phyloP scores from a whole-genome alignment of 1,139 yeast species.

The Schizosaccharomyces versatilis region DNA sequence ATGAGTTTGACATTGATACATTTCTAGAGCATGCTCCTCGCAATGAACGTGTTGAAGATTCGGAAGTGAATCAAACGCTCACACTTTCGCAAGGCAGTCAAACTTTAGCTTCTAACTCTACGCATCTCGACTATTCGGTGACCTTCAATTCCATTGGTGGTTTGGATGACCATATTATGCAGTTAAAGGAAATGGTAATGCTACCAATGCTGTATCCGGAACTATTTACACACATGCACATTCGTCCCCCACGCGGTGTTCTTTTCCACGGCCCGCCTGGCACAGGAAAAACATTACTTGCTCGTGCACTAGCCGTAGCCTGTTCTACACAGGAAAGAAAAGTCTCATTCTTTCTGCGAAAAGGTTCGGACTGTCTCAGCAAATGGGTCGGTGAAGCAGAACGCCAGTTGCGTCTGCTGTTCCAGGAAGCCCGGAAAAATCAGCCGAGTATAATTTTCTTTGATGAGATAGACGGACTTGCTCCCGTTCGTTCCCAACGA shows the following conservation, averaged over 20 bases:
- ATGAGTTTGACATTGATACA: no score
- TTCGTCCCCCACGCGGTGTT: slow-evolving; percentile 97
- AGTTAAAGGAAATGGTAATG: slow-evolving; percentile 91
- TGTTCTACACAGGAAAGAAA: slow-evolving; percentile 63
- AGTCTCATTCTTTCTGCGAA: slow-evolving; percentile 90
- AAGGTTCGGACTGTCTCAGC: slow-evolving; percentile 91
- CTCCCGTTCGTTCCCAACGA: slow-evolving; percentile 89
- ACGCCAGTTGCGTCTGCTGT: slow-evolving; percentile 65
- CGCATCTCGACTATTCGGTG: no score
- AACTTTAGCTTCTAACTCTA: no score
- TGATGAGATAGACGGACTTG: slow-evolving; percentile 94
- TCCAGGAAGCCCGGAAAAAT: slow-evolving; percentile 87
- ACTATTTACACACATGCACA: slow-evolving; percentile 66
- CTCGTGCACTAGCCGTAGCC: slow-evolving; percentile 87
- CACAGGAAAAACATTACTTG: slow-evolving; percentile 96
- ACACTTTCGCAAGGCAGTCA: no score
- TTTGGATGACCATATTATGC: slow-evolving; percentile 62
- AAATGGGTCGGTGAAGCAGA: slow-evolving; percentile 99
- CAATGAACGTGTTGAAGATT: no score
- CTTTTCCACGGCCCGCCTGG: slow-evolving; percentile 98
- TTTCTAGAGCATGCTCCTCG: no score
- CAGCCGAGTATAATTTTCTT: slow-evolving; percentile 91
- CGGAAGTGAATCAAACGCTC: no score
- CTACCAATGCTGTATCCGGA: slow-evolving; percentile 86
- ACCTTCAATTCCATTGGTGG: slow-evolving; percentile 74